Evolutionary conservation across 2,329 filamentous ascomycete species (phyloP), one percentile per base, ranked within the genome.

Genomic region (Berkeleyomyces basicola): DNA sequence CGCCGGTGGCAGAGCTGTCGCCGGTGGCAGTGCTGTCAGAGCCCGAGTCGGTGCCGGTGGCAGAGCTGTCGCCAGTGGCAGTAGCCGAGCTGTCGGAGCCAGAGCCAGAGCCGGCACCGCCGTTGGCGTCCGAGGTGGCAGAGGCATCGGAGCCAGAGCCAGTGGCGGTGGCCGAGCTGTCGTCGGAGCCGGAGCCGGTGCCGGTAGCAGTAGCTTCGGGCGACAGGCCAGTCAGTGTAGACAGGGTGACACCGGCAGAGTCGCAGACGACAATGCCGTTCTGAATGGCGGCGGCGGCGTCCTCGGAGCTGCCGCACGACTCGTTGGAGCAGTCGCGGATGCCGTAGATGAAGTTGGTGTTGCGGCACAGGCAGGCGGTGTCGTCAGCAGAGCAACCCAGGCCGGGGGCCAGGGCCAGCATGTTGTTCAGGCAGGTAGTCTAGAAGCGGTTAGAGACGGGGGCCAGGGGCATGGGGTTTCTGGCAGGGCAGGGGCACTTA

Each of bases 291-390:
- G 70, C 66, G 42, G 70, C 67, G 58, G 74, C 74, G 58, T 74
- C 70, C 14, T 70, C 67, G 11, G 67, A 63, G 64, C 66, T 36
- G 37, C 51, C 63, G 72, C 78, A 80, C 53, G 72, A 70, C 70
- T 76, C 70, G 66, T 67, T 66, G 16, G 78, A 74, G 72, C 79
- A 81, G 73, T 81, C 79, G 64, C 74, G 77, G 64, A 81, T 70
- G 61, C 78, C 79, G 66, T 75, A 79, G 63, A 71, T 67, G 70
- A 79, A 81, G 72, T 78, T 68, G 53, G 66, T 47, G 66, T 77
- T 76, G 63, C 68, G 67, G 73, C 79, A 81, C 11, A 80, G 73
- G 70, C 79, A 81, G 58, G 68, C 67, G 49, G 73, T 43, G 65
- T 79, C 77, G 47, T 68, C 69, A 62, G 68, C 65, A 3, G 47